These are phyloP conservation scores for Clonostachys rhizophaga DNA, from an alignment of 2,329 filamentous ascomycete genomes.

Conservation along the genomic window DNA sequence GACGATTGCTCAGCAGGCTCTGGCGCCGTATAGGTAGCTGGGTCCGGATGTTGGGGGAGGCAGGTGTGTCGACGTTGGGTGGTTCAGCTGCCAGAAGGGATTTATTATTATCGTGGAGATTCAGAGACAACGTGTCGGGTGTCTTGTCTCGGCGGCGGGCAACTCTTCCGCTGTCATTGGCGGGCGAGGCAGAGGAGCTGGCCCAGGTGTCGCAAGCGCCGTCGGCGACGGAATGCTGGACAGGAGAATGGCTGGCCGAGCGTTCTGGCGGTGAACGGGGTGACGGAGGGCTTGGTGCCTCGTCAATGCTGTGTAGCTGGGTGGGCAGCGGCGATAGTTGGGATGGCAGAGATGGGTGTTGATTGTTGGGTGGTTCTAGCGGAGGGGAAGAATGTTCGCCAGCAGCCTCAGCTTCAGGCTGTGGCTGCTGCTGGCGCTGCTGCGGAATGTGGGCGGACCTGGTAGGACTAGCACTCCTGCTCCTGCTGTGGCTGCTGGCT, in stretches of 20 bases:
- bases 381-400: constrained; percentile 6
- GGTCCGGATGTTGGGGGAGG: constrained; percentile 3
- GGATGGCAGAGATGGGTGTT: background rate
- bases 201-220: background rate
- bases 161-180: too few species aligned
- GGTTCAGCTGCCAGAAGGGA: constrained; percentile 1
- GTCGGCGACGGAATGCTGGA: background rate
- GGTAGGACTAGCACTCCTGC: background rate
- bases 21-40: constrained; percentile 12
- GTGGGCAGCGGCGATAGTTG: background rate
- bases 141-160: background rate
- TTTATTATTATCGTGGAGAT: background rate
- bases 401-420: background rate
- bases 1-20: constrained; percentile 29
- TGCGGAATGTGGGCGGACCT: constrained; percentile 3
- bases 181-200: background rate
- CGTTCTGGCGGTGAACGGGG: too few species aligned
- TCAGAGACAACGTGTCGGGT: background rate
- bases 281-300: constrained; percentile 1
- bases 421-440: background rate
- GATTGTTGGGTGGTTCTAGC: constrained; percentile 2
- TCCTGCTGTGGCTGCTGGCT: background rate
- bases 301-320: constrained; percentile 7
- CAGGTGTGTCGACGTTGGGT: constrained; percentile 3
- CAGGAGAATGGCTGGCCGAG: too few species aligned